Evolutionary conservation across 2,329 filamentous ascomycete species (phyloP), one percentile per base, ranked within the genome.

Genomic region (Neonectria hederae): DNA sequence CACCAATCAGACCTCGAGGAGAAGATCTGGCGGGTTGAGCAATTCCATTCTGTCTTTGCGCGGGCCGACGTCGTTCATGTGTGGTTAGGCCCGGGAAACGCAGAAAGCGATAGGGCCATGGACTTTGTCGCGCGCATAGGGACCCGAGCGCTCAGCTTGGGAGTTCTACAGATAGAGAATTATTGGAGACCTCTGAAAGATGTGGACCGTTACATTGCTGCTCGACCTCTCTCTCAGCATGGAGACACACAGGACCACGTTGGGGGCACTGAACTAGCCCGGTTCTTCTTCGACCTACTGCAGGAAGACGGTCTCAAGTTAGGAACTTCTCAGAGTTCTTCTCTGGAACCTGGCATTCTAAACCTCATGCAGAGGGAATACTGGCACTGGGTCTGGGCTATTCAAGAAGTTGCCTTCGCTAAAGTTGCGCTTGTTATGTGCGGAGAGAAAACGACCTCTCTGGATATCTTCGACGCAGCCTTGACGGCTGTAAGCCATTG

Each of bases 31-130:
- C 66, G 71, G 48, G 65, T 74, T 10, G 28, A 46, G 8, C 21
- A 61, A 7, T 73, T 74, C 71, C 51, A 59, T 1, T 11, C 40
- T 17, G 60, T 74, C n/a, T 73, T 63, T 17, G 22, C 43, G 17
- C 45, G 51, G 1, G 71, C 72, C 2, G 51, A 62, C 13, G 7
- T 11, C 4, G 72, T 73, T 2, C 52, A 64, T 35, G 30, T 65
- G 9, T 75, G 71, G 71, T 60, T 74, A 0, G 71, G 73, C 0
- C 46, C 43, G 5, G 59, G 59, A 3, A 62, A 51, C 9, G 21
- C 21, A 2, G 26, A 42, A 3, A 45, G 62, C 21, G 61, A 65
- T 13, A 48, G n/a, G 19, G 63, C 62, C 3, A 68, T 66, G 59
- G 52, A 68, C 17, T 63, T 54, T 54, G 14, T 52, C 54, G 19